Evolutionary conservation across 2,329 filamentous ascomycete species (phyloP).

Genomic region (Diaporthe ampelina): DNA sequence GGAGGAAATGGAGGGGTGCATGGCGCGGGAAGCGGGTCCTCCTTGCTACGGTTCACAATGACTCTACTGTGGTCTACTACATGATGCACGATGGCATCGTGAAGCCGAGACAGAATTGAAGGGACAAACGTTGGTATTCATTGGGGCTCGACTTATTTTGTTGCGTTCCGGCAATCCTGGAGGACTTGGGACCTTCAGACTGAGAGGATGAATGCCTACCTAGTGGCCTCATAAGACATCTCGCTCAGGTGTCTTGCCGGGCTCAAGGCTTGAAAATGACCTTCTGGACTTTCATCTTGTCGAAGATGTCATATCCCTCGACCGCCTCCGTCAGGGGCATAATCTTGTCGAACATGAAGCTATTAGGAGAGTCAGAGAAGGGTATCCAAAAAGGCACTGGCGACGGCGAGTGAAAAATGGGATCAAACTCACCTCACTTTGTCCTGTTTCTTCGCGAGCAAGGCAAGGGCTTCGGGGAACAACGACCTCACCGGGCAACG

Average conservation of each 20-base stretch:
- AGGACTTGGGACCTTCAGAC: not conserved
- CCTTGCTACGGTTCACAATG: conserved; percentile 81
- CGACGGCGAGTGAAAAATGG: not conserved
- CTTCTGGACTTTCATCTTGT: conserved; percentile 81
- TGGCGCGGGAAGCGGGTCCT: conserved; percentile 76
- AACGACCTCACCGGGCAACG: conserved; percentile 81
- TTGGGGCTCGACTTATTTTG: not conserved
- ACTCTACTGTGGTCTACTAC: conserved; percentile 89
- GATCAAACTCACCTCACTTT: conserved; percentile 71
- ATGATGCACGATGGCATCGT: conserved; percentile 89
- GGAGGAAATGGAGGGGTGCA: conserved; percentile 58
- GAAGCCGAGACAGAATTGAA: conserved; percentile 87
- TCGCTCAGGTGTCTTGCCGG: not conserved
- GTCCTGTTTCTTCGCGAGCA: conserved; percentile 77
- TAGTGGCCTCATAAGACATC: not conserved
- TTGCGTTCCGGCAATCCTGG: not conserved
- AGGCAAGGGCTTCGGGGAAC: conserved; percentile 74
- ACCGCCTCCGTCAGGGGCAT: conserved; percentile 78
- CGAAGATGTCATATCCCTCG: conserved; percentile 79
- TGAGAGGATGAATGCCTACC: not conserved
- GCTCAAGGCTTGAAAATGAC: conserved; percentile 73
- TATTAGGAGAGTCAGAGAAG: conserved; percentile 48
- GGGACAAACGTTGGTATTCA: conserved; percentile 47
- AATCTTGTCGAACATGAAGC: conserved; percentile 83
- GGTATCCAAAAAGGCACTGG: conserved; percentile 42